phyloP scores from a whole-genome alignment of 2,329 filamentous ascomycete genomes.

The Colletotrichum higginsianum region DNA sequence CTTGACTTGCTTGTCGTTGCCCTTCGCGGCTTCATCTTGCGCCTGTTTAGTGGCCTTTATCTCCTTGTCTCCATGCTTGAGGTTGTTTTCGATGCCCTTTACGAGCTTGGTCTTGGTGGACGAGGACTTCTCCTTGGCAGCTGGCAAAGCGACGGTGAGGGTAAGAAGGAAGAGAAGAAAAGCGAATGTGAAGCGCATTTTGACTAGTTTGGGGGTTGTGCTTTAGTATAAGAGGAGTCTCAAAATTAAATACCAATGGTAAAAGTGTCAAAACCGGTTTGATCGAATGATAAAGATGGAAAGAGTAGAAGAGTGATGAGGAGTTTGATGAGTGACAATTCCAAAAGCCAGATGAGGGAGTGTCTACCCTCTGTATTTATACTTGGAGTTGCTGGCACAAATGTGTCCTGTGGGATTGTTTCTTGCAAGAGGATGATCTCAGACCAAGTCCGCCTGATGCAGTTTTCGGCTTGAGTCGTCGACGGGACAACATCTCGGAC shows the following conservation, averaged over 20 bases:
- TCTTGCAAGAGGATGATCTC: too few species aligned
- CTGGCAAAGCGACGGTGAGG: conserved; percentile 15
- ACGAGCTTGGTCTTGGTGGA: conserved; percentile 31
- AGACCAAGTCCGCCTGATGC: neutral
- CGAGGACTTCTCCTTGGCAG: conserved; percentile 8
- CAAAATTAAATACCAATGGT: too few species aligned
- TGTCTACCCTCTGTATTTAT: neutral
- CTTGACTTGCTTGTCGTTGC: conserved; percentile 23
- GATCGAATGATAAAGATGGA: neutral
- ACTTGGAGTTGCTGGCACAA: neutral
- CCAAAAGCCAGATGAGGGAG: too few species aligned
- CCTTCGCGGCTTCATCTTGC: conserved; percentile 13
- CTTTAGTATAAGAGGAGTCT: too few species aligned
- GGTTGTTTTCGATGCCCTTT: conserved; percentile 33
- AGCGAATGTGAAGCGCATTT: conserved; percentile 31
- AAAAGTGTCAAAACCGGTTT: conserved; percentile 24
- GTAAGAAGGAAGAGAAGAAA: conserved; percentile 15
- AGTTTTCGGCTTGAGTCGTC: too few species aligned
- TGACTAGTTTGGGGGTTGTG: neutral
- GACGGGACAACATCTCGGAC: neutral
- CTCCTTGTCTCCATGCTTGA: conserved; percentile 34
- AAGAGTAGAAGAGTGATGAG: neutral
- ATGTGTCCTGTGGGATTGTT: too few species aligned
- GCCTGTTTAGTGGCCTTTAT: conserved; percentile 21
- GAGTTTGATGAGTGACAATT: neutral